Evolutionary conservation across 768 basidiomycete genomes (phyloP), one percentile per base, ranked within the genome.

Genomic region (Crepidotus variabilis): DNA sequence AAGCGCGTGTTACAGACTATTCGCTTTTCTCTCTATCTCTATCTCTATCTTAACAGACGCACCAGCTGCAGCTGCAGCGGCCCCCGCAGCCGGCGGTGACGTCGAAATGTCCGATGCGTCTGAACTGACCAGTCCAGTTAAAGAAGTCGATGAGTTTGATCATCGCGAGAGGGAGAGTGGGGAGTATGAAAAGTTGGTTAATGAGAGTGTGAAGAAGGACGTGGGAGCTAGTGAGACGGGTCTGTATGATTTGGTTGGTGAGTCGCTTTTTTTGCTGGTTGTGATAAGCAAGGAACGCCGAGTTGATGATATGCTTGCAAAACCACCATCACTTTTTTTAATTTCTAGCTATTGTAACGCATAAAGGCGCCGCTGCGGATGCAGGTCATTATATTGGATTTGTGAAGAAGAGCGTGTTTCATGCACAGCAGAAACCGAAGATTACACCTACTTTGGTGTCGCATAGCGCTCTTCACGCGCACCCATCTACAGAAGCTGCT

Each of bases 351-450:
- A 90, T 99, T 66, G 86, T 99, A 11, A 96, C 94, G 20, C 97
- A 98, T 80, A 99, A 99, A 71, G 97, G 97, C 10, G 84, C 94
- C 0, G 88, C 88, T 0, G 95, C 97, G 0, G 97, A 98, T 66
- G 85, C 92, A 0, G 96, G 95, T 1, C 96, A 98, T 72, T 98
- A 98, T 67, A 94, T 98, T 21, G 94, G 86, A 0, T 98, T 88
- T 72, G 90, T 88, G 24, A 90, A 90, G 73, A 91, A 88, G 75
- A 82, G 80, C 60, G 81, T 81, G 18, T 84, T 90, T 74, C 81
- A 84, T 51, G 75, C 74, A 2, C 64, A 72, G 22, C 20, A 70
- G 67, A 49, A 63, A 51, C 22, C 18, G 21, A 60, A 51, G 55
- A 54, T 52, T 32, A 56, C 60, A 59, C 61, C n/a, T 46, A 32